Base-by-base conservation (phyloP, 805 yeast species). In the Nakazawaea siamensis region DNA sequence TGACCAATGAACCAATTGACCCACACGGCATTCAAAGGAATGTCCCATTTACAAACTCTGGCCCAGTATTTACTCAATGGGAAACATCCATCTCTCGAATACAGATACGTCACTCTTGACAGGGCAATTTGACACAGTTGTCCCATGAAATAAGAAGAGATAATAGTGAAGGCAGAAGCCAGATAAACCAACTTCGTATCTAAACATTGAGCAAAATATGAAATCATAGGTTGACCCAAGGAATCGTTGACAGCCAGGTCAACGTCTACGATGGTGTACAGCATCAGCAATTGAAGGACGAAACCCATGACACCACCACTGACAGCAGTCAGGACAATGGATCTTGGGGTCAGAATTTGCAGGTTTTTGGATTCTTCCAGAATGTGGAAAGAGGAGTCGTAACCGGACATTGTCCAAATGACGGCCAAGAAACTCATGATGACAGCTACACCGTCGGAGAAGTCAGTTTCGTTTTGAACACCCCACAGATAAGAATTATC, bases 341-440 rank as follows among this genome's bases (percentile, higher is more conserved):
- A 82, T 40, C 66, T 64, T n/a, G 86, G 85, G 8, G 79, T 75
- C 4, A 81, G 82, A 6, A 33, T 55, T 24, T 70, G 58, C 5
- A 84, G 81, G 49, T 78, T 76, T 33, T 76, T 57, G 44, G 80
- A 72, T 48, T 80, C 87, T 55, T 79, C 88, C n/a, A 82, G 66
- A 41, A 80, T 59, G 48, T 80, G 86, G 60, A 78, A 80, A 0
- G 86, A 82, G 16, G 82, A 73, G 50, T 80, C 86, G 49, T 76
- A 80, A 17, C 85, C 86, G 29, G 80, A 68, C 84, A 80, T 77
- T 25, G 80, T 73, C 80, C 80, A 75, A 39, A 73, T 70, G 24
- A 69, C 77, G n/a, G 80, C 76, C 48, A 73, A 51, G 53, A 74
- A 74, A 4, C 74, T 61, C 64, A 73, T 62, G 38, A 77, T 52